Percentiles rank a stretch among this genome's conserved stretches.
Evolutionary conservation across 2,329 filamentous ascomycete genomes (phyloP).

Genomic region (Coniochaeta sp.): DNA sequence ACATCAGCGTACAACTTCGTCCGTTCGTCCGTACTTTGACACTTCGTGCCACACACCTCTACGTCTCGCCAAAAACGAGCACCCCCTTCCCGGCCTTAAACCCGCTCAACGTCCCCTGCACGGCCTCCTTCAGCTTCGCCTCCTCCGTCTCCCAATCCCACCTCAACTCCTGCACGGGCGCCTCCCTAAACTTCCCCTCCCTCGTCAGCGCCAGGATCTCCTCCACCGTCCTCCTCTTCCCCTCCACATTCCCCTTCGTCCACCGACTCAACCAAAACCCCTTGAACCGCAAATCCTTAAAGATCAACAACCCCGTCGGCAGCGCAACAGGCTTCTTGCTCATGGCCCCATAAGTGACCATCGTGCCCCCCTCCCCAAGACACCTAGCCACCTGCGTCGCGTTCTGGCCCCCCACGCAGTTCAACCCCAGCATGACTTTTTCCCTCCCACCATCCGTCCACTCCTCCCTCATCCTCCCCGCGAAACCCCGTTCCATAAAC

Average conservation of each 20-base stretch:
- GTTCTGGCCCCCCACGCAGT: constrained; percentile 88
- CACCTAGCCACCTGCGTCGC: constrained; percentile 72
- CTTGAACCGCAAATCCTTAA: constrained; percentile 81
- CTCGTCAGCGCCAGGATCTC: constrained; percentile 74
- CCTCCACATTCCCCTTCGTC: constrained; percentile 66
- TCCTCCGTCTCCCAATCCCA: constrained; percentile 81
- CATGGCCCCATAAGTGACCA: constrained; percentile 97
- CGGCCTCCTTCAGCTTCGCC: constrained; percentile 60
- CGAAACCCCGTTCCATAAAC: constrained; percentile 53
- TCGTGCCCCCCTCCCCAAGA: constrained; percentile 59
- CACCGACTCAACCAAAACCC: constrained; percentile 95
- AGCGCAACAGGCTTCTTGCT: constrained; percentile 75
- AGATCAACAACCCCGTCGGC: constrained; percentile 82
- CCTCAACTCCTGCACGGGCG: constrained; percentile 70
- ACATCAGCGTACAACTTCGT: too few species aligned
- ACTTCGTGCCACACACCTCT: too few species aligned
- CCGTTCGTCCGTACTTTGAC: too few species aligned
- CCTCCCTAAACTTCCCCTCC: constrained; percentile 71
- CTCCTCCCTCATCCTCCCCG: constrained; percentile 46
- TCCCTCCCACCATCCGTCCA: constrained; percentile 68
- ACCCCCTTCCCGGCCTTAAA: constrained; percentile 86
- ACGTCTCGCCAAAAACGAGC: constrained; percentile 68
- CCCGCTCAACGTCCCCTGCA: constrained; percentile 76
- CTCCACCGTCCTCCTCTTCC: constrained; percentile 74
- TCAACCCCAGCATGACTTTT: constrained; percentile 70